Evolutionary conservation across 176 grass and related monocot species (phyloP).

Genomic region (Secale cereale): DNA sequence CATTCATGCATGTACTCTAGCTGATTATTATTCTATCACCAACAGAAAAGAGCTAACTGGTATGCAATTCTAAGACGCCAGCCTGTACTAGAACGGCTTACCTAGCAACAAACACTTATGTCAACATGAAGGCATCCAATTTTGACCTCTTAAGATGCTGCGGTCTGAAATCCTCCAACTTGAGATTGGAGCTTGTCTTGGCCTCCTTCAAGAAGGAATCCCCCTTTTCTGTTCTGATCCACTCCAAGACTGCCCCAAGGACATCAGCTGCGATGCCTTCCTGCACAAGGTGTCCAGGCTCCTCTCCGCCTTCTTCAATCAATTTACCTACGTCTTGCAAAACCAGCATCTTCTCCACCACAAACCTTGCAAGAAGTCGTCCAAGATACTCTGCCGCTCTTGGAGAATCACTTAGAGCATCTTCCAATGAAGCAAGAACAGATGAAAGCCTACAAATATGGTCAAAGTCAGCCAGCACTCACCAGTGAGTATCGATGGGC

Average conservation of each 20-base stretch:
- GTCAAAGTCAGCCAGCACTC: background rate
- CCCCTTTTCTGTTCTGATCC: constrained; percentile 58
- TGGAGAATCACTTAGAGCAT: constrained; percentile 89
- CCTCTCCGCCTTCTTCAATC: constrained; percentile 69
- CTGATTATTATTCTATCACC: background rate
- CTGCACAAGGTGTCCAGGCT: constrained; percentile 59
- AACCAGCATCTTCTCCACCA: constrained; percentile 56
- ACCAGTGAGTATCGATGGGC: background rate
- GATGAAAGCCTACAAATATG: constrained; percentile 48
- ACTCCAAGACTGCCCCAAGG: constrained; percentile 56
- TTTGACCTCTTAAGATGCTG: constrained; percentile 49
- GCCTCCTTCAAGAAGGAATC: constrained; percentile 75
- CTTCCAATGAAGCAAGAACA: constrained; percentile 74
- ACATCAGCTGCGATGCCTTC: constrained; percentile 71
- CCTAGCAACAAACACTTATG: constrained; percentile 40
- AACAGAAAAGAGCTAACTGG: background rate
- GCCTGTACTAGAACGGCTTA: constrained; percentile 18
- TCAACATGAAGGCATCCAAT: constrained; percentile 78
- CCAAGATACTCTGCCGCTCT: constrained; percentile 84
- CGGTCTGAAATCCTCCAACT: constrained; percentile 78
- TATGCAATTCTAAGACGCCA: background rate
- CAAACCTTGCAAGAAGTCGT: constrained; percentile 59
- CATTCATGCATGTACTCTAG: background rate
- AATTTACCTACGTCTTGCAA: constrained; percentile 70
- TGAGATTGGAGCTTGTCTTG: constrained; percentile 56